Base-by-base conservation (phyloP, 345 rosid genomes). In the Orychophragmus violaceus region DNA sequence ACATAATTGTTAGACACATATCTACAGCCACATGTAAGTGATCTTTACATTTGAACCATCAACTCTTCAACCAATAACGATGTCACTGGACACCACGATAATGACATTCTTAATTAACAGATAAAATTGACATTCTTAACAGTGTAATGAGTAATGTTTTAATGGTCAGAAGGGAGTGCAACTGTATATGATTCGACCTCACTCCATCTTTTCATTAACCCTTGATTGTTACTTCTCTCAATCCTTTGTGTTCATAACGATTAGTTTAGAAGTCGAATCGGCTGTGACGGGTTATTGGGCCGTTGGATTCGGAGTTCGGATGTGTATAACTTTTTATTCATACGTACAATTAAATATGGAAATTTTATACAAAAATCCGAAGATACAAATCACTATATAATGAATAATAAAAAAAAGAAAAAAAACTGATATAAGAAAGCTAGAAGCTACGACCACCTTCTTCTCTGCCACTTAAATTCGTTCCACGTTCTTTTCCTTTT, bases 361-460 rank as follows among this genome's bases (percentile, higher is more conserved):
- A 44, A 17, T 0, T 2, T 44, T 19, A 45, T 19, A 19, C 24
- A 45, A 19, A 45, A 45, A 19, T 4, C 8, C 5, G 0, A 8
- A 3, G 1, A 44, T 7, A 44, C 3, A 37, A 37, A 37, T 18
- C 12, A 8, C 50, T 44, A 18, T 3, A 44, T 16, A 2, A 35
- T 18, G 13, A 33, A 17, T 8, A 12, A 4, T n/a, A n/a, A n/a
- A n/a, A n/a, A n/a, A n/a, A n/a, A n/a, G n/a, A n/a, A n/a, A n/a
- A n/a, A n/a, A n/a, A n/a, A 19, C 2, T 29, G 22, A 28, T n/a
- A 19, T 33, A 16, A 24, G 4, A 52, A 14, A 39, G 22, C 23
- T n/a, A 16, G 59, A 62, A 65, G 66, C 76, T 58, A 65, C 61
- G n/a, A n/a, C n/a, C 48, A 72, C 71, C 66, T 72, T 57, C 37